Percentiles rank a stretch among this genome's conserved stretches.
Conservation (phyloP, 306 rosid species). For the Acmispon strigosus region DNA sequence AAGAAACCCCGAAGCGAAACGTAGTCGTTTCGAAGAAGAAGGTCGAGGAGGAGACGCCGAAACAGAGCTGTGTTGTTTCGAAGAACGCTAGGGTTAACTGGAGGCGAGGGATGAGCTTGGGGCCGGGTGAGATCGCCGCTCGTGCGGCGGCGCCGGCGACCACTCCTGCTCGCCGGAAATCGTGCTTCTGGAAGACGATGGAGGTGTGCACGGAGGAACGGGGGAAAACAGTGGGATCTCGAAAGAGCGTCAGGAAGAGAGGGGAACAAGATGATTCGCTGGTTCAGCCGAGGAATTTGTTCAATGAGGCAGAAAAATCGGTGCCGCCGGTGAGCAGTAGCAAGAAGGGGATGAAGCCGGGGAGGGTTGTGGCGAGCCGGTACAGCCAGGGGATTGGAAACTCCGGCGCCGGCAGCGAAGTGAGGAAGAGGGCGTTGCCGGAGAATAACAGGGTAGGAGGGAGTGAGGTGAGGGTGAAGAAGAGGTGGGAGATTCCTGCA, state of each 20-base stretch:
- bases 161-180: constrained; percentile 72
- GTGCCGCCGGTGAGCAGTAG: constrained; percentile 2
- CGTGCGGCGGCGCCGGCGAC: neutral
- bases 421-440: constrained; percentile 63
- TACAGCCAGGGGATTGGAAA: constrained; percentile 36
- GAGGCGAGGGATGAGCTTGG: constrained; percentile 60
- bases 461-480: constrained; percentile 19
- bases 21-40: neutral
- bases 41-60: neutral
- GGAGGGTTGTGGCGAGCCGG: constrained; percentile 81
- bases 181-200: constrained; percentile 65
- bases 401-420: constrained; percentile 31
- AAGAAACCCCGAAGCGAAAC: neutral
- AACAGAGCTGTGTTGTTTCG: constrained; percentile 11
- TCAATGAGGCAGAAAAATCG: constrained; percentile 38
- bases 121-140: constrained; percentile 64
- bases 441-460: constrained; percentile 43
- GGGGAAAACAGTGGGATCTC: constrained; percentile 30
- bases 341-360: constrained; percentile 46
- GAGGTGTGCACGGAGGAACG: constrained; percentile 46
- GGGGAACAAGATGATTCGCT: constrained; percentile 24
- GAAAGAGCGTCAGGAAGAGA: constrained; percentile 42
- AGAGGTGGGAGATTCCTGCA: constrained; percentile 25
- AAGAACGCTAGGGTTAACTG: constrained; percentile 33
- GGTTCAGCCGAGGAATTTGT: constrained; percentile 72